Conservation (phyloP, 768 basidiomycete species). For the Boletus sp. region DNA sequence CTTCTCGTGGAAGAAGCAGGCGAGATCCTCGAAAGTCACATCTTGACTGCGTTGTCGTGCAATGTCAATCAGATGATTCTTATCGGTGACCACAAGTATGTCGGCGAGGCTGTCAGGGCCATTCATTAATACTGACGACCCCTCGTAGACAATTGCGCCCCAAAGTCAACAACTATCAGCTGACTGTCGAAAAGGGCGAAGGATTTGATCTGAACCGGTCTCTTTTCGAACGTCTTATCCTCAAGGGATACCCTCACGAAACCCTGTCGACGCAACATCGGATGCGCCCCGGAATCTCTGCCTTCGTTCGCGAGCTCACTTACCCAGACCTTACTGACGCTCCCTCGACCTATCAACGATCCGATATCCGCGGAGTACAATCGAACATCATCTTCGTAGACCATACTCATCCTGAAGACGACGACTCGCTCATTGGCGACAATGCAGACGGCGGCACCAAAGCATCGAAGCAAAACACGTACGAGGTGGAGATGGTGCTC, state of each 20-base stretch:
- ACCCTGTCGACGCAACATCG: constrained; percentile 60
- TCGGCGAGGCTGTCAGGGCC: not conserved
- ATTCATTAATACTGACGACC: not conserved
- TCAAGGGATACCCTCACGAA: constrained; percentile 58
- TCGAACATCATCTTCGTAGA: constrained; percentile 62
- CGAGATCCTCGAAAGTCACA: constrained; percentile 67
- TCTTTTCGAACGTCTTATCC: constrained; percentile 55
- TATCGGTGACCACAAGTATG: constrained; percentile 70
- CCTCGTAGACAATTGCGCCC: constrained; percentile 60
- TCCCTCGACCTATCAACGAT: constrained; percentile 43
- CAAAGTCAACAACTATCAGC: constrained; percentile 61
- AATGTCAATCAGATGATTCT: constrained; percentile 54
- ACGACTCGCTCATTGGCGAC: constrained; percentile 39
- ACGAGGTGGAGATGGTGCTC: constrained; percentile 61
- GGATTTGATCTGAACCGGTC: constrained; percentile 67
- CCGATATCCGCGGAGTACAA: constrained; percentile 50
- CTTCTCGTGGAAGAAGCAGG: constrained; percentile 72
- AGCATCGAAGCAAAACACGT: constrained; percentile 59
- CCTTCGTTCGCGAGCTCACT: constrained; percentile 57
- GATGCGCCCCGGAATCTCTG: constrained; percentile 72
- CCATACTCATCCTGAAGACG: constrained; percentile 58
- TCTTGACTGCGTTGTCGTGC: constrained; percentile 53
- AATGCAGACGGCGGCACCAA: constrained; percentile 42
- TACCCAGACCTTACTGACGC: constrained; percentile 67
- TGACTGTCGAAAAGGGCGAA: constrained; percentile 69